phyloP scores from a whole-genome alignment of 2,329 filamentous ascomycete species.

The Alternaria alternata region DNA sequence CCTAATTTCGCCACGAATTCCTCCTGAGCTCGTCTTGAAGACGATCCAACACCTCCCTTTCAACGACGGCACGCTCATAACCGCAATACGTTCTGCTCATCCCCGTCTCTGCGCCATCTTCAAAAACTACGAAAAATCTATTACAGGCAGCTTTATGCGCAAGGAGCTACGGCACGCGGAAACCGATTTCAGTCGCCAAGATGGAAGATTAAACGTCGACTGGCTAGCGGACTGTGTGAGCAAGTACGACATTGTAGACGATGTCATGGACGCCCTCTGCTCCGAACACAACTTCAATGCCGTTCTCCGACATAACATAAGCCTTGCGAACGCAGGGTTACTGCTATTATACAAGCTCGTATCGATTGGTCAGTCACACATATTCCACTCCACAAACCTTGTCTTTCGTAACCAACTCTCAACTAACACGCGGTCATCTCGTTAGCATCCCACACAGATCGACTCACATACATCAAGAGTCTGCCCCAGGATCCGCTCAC shows the following conservation, averaged over 20 bases:
- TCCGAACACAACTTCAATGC: constrained; percentile 38
- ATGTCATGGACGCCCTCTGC: constrained; percentile 40
- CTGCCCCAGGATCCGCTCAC: constrained; percentile 35
- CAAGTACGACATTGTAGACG: constrained; percentile 43
- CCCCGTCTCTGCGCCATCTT: constrained; percentile 30
- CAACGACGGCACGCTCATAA: constrained; percentile 28
- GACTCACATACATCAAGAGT: constrained; percentile 31
- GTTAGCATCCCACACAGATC: constrained; percentile 22
- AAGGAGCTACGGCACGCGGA: constrained; percentile 39
- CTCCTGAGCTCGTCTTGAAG: constrained; percentile 39
- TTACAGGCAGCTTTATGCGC: constrained; percentile 31
- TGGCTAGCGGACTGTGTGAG: constrained; percentile 41
- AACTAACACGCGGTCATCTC: constrained; percentile 6
- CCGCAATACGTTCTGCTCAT: constrained; percentile 28
- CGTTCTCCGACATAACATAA: constrained; percentile 35
- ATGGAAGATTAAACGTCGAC: constrained; percentile 17
- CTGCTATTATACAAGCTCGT: constrained; percentile 36
- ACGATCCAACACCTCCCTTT: constrained; percentile 39
- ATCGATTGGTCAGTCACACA: constrained; percentile 24
- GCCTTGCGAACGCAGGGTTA: constrained; percentile 37
- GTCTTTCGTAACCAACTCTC: no score
- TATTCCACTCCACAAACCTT: no score
- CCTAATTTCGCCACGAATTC: constrained; percentile 29
- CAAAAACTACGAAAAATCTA: constrained; percentile 36
- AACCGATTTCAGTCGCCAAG: constrained; percentile 35